phyloP scores from a whole-genome alignment of 345 rosid species.

The Dovyalis caffra region DNA sequence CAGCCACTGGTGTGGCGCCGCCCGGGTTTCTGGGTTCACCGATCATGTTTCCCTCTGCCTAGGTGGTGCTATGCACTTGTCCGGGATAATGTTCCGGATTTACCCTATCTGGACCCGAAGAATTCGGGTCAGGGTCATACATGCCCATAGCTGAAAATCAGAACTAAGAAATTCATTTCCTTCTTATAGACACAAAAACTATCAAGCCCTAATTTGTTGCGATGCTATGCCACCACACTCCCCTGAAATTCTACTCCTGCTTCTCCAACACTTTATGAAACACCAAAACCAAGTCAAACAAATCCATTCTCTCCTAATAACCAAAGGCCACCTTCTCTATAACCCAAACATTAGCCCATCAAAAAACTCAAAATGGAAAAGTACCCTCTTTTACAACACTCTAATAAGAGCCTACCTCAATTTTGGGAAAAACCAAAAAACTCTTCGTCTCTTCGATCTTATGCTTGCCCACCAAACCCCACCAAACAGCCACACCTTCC shows the following conservation, averaged over 20 bases:
- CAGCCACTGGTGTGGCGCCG: too few relatives aligned
- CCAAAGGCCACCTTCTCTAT: slow-evolving; percentile 30
- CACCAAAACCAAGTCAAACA: slow-evolving; percentile 47
- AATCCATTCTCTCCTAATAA: slow-evolving; percentile 47
- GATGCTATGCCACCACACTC: neutral
- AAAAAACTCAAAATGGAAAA: slow-evolving; percentile 37
- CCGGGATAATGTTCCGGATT: too few relatives aligned
- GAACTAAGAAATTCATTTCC: too few relatives aligned
- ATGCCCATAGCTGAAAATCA: too few relatives aligned
- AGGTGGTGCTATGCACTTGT: too few relatives aligned
- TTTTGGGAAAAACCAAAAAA: slow-evolving; percentile 30
- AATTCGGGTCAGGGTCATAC: too few relatives aligned
- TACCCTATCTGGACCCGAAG: too few relatives aligned
- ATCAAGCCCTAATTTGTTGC: too few relatives aligned
- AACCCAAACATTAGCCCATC: neutral
- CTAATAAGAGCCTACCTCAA: slow-evolving; percentile 57
- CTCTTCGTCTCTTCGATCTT: slow-evolving; percentile 50
- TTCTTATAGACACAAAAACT: too few relatives aligned
- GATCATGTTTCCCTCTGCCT: too few relatives aligned
- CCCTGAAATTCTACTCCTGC: slow-evolving; percentile 42
- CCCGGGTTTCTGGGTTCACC: too few relatives aligned
- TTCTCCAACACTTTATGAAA: slow-evolving; percentile 48
- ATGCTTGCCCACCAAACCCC: slow-evolving; percentile 49
- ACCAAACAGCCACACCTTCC: slow-evolving; percentile 64
- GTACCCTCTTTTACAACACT: slow-evolving; percentile 53